Conservation (phyloP, 441 rosid species). For the Corymbia citriodora region DNA sequence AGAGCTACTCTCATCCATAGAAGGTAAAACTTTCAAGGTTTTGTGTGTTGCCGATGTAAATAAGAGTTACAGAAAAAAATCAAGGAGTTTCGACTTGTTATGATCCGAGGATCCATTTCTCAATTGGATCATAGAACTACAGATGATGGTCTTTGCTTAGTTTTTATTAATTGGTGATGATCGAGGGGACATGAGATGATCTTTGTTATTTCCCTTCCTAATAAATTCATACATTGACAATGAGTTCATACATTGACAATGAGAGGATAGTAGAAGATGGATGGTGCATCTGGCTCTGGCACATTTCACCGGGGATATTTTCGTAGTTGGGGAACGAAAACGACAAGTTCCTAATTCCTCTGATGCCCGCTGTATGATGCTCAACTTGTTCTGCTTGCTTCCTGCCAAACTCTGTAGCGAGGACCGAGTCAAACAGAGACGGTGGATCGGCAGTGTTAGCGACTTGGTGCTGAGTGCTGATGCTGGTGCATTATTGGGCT, state of each 20-base stretch:
- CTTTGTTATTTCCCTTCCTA: not conserved
- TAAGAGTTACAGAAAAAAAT: not conserved
- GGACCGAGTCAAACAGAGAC: not conserved
- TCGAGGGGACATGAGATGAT: not conserved
- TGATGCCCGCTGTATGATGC: not conserved
- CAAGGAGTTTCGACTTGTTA: not conserved
- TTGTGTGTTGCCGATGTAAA: not conserved
- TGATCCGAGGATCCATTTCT: not conserved
- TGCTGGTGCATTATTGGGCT: not conserved
- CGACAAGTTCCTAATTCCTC: not conserved
- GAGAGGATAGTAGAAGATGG: not conserved
- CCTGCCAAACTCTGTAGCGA: not conserved
- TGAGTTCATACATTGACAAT: not conserved
- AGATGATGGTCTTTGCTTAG: not conserved
- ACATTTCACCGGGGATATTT: not conserved
- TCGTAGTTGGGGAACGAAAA: not conserved
- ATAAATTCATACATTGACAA: not conserved
- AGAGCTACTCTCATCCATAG: not conserved
- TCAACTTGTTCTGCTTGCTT: not conserved
- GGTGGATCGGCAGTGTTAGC: not conserved
- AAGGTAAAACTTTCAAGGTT: not conserved
- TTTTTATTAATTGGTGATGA: not conserved
- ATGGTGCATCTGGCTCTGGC: not conserved
- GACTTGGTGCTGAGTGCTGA: not conserved
- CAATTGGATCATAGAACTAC: not conserved